Conservation (phyloP, 176 grass and related monocot genomes). For the Triticum turgidum region DNA sequence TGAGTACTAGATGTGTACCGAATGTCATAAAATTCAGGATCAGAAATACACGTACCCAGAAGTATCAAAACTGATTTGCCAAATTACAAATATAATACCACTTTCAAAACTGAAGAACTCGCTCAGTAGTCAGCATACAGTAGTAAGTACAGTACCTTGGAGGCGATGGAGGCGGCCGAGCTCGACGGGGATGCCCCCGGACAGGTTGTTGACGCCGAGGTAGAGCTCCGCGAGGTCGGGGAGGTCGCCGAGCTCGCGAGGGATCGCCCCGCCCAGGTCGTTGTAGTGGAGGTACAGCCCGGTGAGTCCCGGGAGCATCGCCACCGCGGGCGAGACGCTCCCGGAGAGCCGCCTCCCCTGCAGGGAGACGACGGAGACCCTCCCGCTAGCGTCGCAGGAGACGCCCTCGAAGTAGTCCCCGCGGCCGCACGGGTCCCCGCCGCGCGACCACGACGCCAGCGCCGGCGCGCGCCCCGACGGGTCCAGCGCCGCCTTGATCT, state of each 20-base stretch:
- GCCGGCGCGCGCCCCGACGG: slow-evolving; percentile 37
- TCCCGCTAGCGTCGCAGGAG: slow-evolving; percentile 51
- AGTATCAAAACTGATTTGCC: not conserved
- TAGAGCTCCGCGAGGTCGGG: slow-evolving; percentile 60
- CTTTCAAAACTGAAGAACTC: not conserved
- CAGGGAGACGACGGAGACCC: slow-evolving; percentile 63
- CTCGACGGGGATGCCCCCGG: slow-evolving; percentile 52
- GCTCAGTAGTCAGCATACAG: not conserved
- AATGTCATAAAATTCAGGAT: not conserved
- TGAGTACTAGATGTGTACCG: not conserved
- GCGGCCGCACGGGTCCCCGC: slow-evolving; percentile 65
- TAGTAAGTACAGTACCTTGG: slow-evolving; percentile 52
- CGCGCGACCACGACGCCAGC: slow-evolving; percentile 57
- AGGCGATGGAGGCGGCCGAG: slow-evolving; percentile 48
- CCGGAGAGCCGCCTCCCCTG: slow-evolving; percentile 64
- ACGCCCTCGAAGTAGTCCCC: slow-evolving; percentile 85
- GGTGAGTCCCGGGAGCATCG: slow-evolving; percentile 49
- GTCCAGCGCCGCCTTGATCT: slow-evolving; percentile 66
- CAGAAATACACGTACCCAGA: not conserved
- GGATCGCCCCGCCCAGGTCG: slow-evolving; percentile 46
- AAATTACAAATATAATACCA: not conserved
- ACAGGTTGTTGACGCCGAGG: slow-evolving; percentile 67
- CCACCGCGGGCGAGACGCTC: slow-evolving; percentile 57
- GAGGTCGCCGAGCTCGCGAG: slow-evolving; percentile 50
- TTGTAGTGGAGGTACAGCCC: slow-evolving; percentile 86